Percentiles rank a stretch among this genome's conserved stretches.
Conservation (phyloP, 73 alveolate species). For the Paramecium sonneborni region DNA sequence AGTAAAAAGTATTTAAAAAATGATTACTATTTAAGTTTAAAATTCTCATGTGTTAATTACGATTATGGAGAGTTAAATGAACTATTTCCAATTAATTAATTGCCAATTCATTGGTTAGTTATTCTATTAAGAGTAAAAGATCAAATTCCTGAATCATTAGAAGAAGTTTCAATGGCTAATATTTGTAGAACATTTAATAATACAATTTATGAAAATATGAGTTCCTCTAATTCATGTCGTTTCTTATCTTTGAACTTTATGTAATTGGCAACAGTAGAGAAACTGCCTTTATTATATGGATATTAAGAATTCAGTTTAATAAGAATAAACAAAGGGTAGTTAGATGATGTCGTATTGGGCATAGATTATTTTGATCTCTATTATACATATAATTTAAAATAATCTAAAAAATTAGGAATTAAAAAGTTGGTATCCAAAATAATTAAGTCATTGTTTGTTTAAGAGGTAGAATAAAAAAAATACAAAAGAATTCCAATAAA, state of each 20-base stretch:
- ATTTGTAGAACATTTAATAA: neutral
- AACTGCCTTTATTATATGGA: neutral
- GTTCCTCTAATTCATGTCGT: neutral
- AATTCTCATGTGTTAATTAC: neutral
- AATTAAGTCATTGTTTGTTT: neutral
- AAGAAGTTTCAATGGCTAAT: neutral
- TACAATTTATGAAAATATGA: neutral
- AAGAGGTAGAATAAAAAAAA: neutral
- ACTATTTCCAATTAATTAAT: neutral
- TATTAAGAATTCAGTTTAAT: neutral
- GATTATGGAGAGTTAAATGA: neutral
- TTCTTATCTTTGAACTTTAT: neutral
- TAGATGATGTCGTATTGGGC: neutral
- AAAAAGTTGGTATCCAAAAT: neutral
- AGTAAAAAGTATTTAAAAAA: neutral
- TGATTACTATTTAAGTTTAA: neutral
- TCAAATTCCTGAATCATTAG: neutral
- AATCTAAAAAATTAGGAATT: neutral
- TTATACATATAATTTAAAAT: neutral
- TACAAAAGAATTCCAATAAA: neutral
- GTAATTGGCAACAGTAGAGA: neutral
- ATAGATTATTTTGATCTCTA: conserved; percentile 1
- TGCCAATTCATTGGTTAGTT: conserved; percentile 5
- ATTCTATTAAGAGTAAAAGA: neutral
- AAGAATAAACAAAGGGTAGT: neutral